Evolutionary conservation across 371 early-diverging fungal species (phyloP).

Genomic region (Mucor plumbeus): DNA sequence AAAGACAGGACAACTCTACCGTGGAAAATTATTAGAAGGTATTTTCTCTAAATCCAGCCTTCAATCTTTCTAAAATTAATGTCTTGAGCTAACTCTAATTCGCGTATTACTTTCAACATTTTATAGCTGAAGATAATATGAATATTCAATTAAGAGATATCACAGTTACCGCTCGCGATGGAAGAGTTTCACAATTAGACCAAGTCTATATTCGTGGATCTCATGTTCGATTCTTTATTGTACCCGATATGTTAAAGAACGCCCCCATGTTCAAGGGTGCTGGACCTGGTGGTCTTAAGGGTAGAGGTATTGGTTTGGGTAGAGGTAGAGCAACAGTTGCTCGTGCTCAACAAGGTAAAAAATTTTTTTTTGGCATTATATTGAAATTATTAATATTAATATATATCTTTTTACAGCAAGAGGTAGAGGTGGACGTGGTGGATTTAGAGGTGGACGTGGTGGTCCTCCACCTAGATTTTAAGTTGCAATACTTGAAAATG

Average conservation of each 20-base stretch:
- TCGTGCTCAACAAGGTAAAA: slow-evolving; percentile 68
- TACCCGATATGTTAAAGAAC: slow-evolving; percentile 98
- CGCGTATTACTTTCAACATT: slow-evolving; percentile 6
- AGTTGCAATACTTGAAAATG: neutral
- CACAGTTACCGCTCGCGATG: slow-evolving; percentile 91
- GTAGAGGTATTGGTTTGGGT: slow-evolving; percentile 85
- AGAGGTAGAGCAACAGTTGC: slow-evolving; percentile 89
- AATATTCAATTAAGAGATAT: slow-evolving; percentile 95
- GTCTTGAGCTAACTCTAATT: neutral
- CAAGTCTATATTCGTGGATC: slow-evolving; percentile 97
- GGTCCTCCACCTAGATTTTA: slow-evolving; percentile 31
- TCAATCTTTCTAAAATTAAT: neutral
- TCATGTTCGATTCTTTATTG: slow-evolving; percentile 94
- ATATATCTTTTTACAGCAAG: slow-evolving; percentile 36
- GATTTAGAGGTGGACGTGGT: slow-evolving; percentile 54
- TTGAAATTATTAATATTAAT: neutral
- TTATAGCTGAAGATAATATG: slow-evolving; percentile 98
- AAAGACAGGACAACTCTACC: slow-evolving; percentile 91
- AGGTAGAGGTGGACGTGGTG: slow-evolving; percentile 55
- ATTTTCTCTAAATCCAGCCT: slow-evolving; percentile 4
- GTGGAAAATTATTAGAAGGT: slow-evolving; percentile 94
- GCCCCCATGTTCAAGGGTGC: slow-evolving; percentile 96
- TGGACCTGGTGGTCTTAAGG: slow-evolving; percentile 80
- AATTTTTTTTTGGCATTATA: slow-evolving; percentile 3
- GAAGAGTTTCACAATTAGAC: slow-evolving; percentile 88